phyloP scores from a whole-genome alignment of 345 rosid species.

The Lumnitzera racemosa region DNA sequence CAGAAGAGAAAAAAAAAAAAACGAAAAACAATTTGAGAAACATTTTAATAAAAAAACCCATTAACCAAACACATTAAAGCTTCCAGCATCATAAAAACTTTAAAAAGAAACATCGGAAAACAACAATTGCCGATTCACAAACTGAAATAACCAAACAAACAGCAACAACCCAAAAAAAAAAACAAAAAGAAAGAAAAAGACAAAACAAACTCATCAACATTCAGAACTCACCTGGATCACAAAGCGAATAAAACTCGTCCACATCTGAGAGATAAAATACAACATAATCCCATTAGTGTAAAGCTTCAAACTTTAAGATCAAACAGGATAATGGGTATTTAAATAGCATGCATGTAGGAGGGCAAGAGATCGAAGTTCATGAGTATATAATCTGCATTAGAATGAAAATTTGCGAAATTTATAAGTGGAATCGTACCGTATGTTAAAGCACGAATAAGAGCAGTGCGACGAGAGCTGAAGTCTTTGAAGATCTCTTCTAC shows the following conservation, averaged over 20 bases:
- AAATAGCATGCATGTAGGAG: not conserved
- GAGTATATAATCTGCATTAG: not conserved
- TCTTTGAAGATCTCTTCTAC: conserved; percentile 97
- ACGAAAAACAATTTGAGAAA: not conserved
- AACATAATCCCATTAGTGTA: not conserved
- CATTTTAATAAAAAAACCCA: not conserved
- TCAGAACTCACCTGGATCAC: conserved; percentile 84
- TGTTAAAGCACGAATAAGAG: conserved; percentile 87
- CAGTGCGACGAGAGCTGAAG: conserved; percentile 65
- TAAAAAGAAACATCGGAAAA: not conserved
- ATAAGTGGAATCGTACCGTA: conserved; percentile 31
- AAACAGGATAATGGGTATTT: not conserved
- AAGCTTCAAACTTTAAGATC: not conserved
- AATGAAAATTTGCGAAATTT: not conserved
- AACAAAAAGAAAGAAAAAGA: not conserved
- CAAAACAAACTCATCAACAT: not conserved
- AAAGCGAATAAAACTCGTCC: conserved; percentile 74
- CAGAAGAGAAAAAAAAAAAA: not conserved
- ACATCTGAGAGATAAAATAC: conserved; percentile 48
- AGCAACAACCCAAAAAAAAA: no score
- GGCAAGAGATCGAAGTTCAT: not conserved
- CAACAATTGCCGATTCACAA: not conserved
- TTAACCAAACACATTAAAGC: not conserved
- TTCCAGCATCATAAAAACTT: no score
- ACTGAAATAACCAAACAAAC: not conserved